Evolutionary conservation across 257 asterid species (phyloP), one percentile per base, ranked within the genome.

Genomic region (Thymus quinquecostatus): DNA sequence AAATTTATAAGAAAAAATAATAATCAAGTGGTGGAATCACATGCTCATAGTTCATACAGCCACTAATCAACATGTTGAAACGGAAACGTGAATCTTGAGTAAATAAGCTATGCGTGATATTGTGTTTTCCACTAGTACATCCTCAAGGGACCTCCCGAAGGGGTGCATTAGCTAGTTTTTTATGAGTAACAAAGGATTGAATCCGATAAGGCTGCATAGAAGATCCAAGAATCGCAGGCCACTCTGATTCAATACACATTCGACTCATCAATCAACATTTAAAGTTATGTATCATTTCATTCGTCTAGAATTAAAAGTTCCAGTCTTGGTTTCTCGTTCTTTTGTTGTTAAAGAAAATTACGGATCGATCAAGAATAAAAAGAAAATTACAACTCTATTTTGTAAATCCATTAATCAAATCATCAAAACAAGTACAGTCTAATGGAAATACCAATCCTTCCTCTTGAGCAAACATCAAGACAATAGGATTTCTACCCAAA

Each of bases 281-380:
- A 62, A 49, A 60, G 29, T 27, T 50, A 43, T 6, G 29, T 5
- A 45, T 45, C 13, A 48, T 64, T 64, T 11, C 64, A 48, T 40
- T 66, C 50, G 36, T 32, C 2, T 4, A 62, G 27, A 40, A 36
- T 49, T 4, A 28, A 38, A 62, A 36, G 47, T 43, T 41, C 6
- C 27, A 10, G 21, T 32, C 21, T 2, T 14, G 1, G 62, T 40
- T 50, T 10, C 14, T 53, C 44, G 44, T 6, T 12, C 49, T 10
- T 40, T 8, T 10, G 27, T 14, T 43, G 58, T 45, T 21, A 6
- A 68, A 21, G 32, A 47, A 11, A 3, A 10, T 57, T 72, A 33
- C 54, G 36, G 45, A 34, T 5, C 40, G 14, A 41, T 56, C 66
- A 76, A 71, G 57, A 56, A 49, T 10, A 12, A 14, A 41, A 69